A percentile compares a stretch with the other conserved stretches of the same genome.
These are phyloP conservation scores for Murraya koenigii DNA, from an alignment of 345 rosid species.

Conservation along the genomic window DNA sequence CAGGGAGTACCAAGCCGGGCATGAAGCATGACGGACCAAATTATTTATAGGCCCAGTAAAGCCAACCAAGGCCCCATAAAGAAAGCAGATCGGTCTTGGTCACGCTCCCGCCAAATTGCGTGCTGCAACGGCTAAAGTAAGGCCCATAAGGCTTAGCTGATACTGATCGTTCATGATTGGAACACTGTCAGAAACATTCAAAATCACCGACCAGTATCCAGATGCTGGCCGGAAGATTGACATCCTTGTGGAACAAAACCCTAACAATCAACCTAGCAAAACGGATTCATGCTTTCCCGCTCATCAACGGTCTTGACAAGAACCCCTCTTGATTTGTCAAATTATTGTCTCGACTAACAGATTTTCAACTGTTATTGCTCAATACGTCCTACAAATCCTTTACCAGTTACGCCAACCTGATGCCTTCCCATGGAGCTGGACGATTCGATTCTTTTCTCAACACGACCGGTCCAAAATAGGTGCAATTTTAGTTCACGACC, in stretches of 20 bases:
- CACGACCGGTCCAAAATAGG: constrained; percentile 46
- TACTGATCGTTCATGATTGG: background rate
- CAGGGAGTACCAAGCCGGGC: background rate
- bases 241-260: constrained; percentile 24
- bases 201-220: background rate
- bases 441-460: constrained; percentile 52
- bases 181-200: background rate
- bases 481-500: constrained; percentile 53
- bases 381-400: constrained; percentile 45
- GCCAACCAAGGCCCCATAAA: background rate
- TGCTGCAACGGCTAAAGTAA: background rate
- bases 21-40: background rate
- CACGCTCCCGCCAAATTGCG: background rate
- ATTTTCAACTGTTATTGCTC: constrained; percentile 37
- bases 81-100: background rate
- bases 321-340: constrained; percentile 44
- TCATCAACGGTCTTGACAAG: constrained; percentile 33
- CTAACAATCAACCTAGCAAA: constrained; percentile 35
- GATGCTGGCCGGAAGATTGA: background rate
- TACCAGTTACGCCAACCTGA: constrained; percentile 23
- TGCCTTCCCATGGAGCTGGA: constrained; percentile 64
- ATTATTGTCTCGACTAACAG: constrained; percentile 32
- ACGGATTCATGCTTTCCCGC: constrained; percentile 49
- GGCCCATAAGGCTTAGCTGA: too few species aligned
- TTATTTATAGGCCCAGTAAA: background rate